These are phyloP conservation scores for Anethum foeniculum DNA, from an alignment of 140 eudicot genomes.

Conservation along the genomic window DNA sequence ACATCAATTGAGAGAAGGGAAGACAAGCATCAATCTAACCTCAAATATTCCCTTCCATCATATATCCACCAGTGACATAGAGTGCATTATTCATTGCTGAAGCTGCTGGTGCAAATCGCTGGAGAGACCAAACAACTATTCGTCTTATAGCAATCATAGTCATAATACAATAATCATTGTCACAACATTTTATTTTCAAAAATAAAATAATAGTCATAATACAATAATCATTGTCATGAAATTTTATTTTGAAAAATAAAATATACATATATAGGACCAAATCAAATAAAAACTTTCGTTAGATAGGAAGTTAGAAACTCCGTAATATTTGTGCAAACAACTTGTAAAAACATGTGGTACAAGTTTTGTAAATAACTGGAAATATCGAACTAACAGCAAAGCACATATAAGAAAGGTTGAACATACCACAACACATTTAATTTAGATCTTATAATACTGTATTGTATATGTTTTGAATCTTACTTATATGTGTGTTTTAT, in stretches of 20 bases:
- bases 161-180: neutral
- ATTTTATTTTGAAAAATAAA: no score
- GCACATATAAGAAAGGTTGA: neutral
- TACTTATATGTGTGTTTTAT: neutral
- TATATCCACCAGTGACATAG: conserved; percentile 76
- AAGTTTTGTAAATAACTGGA: neutral
- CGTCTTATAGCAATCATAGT: neutral
- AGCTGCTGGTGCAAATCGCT: conserved; percentile 71
- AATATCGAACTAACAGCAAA: neutral
- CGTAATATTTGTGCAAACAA: no score
- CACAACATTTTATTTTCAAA: no score
- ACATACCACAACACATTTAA: neutral
- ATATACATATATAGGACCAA: neutral
- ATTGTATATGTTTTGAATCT: neutral
- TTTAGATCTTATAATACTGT: neutral
- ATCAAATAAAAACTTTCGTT: no score
- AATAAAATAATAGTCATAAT: no score
- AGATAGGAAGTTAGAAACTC: neutral
- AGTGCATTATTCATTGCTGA: conserved; percentile 48
- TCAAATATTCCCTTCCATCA: conserved; percentile 55
- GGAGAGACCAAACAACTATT: conserved; percentile 2
- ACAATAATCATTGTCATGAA: no score
- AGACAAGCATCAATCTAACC: conserved; percentile 19
- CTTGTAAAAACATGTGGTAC: no score
- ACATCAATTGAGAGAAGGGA: conserved; percentile 18